phyloP scores from a whole-genome alignment of 2,329 filamentous ascomycete genomes.

The Paramyrothecium sp. region DNA sequence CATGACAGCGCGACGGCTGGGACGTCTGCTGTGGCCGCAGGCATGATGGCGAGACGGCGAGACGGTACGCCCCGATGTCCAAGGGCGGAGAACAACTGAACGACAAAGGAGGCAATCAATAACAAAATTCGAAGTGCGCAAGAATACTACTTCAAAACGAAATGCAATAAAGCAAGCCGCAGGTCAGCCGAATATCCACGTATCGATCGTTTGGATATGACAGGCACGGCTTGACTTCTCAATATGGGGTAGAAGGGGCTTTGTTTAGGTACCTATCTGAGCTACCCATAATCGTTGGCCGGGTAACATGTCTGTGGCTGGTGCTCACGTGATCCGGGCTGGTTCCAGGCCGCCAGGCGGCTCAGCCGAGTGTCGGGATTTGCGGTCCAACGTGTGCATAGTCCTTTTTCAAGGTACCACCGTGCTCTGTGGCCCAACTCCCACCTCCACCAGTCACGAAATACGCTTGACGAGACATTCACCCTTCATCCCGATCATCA shows the following conservation, averaged over 20 bases:
- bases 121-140: neutral
- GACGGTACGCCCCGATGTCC: neutral
- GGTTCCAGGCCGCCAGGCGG: constrained; percentile 3
- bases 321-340: constrained; percentile 24
- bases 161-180: neutral
- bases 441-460: constrained; percentile 16
- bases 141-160: neutral
- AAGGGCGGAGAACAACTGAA: neutral
- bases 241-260: constrained; percentile 5
- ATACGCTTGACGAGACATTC: constrained; percentile 25
- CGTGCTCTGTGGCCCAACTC: constrained; percentile 28
- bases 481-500: constrained; percentile 16
- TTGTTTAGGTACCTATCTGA: constrained; percentile 22
- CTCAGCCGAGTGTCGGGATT: constrained; percentile 22
- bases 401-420: constrained; percentile 30
- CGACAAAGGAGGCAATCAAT: neutral
- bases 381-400: constrained; percentile 22
- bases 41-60: constrained; percentile 44
- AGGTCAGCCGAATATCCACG: neutral
- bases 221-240: neutral
- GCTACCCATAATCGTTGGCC: constrained; percentile 13
- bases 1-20: constrained; percentile 69
- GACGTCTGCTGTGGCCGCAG: constrained; percentile 57
- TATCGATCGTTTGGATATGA: neutral
- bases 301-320: constrained; percentile 10